Evolutionary conservation across 805 yeast species (phyloP).

Genomic region (Kockiozyma suomiensis): DNA sequence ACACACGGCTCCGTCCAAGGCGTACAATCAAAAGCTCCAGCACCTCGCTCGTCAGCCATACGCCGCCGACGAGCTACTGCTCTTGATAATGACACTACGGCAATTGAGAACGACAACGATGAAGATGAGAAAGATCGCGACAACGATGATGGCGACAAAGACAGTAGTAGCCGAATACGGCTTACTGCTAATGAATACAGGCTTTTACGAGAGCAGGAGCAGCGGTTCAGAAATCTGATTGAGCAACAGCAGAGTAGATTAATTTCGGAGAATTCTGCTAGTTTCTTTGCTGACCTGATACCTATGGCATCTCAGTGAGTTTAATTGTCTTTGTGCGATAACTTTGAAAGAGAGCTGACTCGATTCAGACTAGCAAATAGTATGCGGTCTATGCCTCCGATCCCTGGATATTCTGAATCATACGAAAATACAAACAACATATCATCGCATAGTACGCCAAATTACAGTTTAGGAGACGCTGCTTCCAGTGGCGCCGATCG

Average conservation of each 20-base stretch:
- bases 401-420: not conserved
- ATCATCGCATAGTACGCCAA: not conserved
- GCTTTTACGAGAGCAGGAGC: constrained; percentile 16
- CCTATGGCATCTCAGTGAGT: constrained; percentile 9
- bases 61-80: not conserved
- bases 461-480: not conserved
- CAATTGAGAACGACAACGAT: not conserved
- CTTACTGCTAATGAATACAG: constrained; percentile 7
- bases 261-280: constrained; percentile 7
- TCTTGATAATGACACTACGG: not conserved
- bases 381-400: not conserved
- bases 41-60: not conserved
- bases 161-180: not conserved
- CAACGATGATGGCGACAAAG: not conserved
- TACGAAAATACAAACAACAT: not conserved
- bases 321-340: not conserved
- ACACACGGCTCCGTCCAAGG: not conserved
- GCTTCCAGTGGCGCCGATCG: not conserved
- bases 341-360: not conserved
- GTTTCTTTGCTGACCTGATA: constrained; percentile 4
- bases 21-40: not conserved
- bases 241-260: constrained; percentile 15
- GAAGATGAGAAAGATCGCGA: not conserved
- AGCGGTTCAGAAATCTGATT: constrained; percentile 7
- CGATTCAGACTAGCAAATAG: not conserved